phyloP scores from a whole-genome alignment of 331 rosid species.

The Telfairia occidentalis region DNA sequence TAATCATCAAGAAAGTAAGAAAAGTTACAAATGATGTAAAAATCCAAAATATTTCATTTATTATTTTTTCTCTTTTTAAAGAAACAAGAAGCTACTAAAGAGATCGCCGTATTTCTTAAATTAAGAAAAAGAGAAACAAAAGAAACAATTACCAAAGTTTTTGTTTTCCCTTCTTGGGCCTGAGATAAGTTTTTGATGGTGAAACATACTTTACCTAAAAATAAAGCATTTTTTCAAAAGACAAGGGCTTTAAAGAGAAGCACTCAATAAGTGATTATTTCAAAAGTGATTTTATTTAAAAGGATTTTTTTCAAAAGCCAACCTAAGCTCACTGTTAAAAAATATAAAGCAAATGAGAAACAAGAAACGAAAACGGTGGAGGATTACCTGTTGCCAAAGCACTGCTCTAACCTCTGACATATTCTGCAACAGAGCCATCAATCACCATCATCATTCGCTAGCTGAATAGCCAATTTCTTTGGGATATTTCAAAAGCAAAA shows the following conservation, averaged over 20 bases:
- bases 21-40: no score
- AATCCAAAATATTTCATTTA: no score
- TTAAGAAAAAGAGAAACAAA: no score
- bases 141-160: no score
- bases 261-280: not conserved
- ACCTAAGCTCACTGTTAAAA: not conserved
- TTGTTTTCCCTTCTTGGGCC: not conserved
- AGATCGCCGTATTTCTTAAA: no score
- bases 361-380: not conserved
- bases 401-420: not conserved
- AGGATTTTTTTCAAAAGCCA: not conserved
- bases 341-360: not conserved
- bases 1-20: no score
- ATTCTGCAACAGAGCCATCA: conserved; percentile 1
- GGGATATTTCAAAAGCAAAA: conserved; percentile 5
- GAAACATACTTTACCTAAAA: no score
- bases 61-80: no score
- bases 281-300: not conserved
- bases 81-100: no score
- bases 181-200: not conserved
- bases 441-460: not conserved
- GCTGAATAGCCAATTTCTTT: conserved; percentile 2
- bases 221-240: no score
- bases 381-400: not conserved
- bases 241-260: no score